phyloP scores from a whole-genome alignment of 2,329 filamentous ascomycete species.

The Mycosphaerelloides madeirae region DNA sequence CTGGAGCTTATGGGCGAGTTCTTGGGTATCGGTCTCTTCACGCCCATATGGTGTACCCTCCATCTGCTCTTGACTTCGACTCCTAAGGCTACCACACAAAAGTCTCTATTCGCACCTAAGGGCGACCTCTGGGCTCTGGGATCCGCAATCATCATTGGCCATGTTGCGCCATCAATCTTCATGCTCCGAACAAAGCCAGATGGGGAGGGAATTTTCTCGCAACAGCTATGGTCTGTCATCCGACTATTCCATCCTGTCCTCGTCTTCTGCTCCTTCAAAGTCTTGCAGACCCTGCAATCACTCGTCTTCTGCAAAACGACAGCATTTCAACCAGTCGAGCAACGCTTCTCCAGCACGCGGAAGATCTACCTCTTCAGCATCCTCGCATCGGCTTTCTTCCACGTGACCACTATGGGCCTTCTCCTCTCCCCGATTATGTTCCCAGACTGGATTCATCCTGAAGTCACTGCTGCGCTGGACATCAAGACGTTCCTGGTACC shows the following conservation, averaged over 20 bases:
- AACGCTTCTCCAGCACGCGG: background rate
- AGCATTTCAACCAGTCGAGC: too few species aligned
- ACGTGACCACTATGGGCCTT: conserved; percentile 15
- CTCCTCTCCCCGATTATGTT: conserved; percentile 10
- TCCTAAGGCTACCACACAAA: background rate
- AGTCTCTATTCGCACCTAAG: background rate
- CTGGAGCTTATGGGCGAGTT: conserved; percentile 20
- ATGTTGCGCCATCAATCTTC: conserved; percentile 18
- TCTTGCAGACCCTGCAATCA: conserved; percentile 3
- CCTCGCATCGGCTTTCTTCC: conserved; percentile 19
- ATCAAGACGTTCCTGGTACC: conserved; percentile 13
- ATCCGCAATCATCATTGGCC: conserved; percentile 17
- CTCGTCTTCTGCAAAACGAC: background rate
- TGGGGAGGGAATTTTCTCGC: conserved; percentile 14
- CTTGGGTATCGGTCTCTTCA: conserved; percentile 20
- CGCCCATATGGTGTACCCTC: conserved; percentile 19
- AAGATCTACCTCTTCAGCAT: conserved; percentile 21
- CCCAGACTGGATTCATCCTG: conserved; percentile 15
- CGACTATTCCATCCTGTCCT: conserved; percentile 22
- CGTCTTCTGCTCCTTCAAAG: conserved; percentile 10
- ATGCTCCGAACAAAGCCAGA: conserved; percentile 17
- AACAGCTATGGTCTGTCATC: conserved; percentile 21
- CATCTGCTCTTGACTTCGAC: conserved; percentile 13
- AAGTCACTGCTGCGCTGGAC: conserved; percentile 11
- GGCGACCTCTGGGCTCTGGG: conserved; percentile 14